phyloP scores from a whole-genome alignment of 108 stramenopile genomes.

The Cyclostephanos tholiformis region DNA sequence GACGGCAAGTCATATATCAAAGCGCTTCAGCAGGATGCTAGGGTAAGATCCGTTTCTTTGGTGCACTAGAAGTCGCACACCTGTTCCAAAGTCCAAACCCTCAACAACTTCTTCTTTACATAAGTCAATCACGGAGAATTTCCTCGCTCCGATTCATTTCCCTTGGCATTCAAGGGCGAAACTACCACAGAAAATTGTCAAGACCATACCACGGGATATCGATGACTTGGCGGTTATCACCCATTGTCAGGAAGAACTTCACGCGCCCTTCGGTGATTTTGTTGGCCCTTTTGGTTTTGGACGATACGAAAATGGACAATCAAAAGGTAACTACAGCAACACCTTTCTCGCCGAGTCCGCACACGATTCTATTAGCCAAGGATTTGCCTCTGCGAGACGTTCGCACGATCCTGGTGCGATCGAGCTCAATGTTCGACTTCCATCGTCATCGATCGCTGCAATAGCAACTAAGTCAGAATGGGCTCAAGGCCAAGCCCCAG shows the following conservation, averaged over 20 bases:
- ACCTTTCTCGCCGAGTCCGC: slow-evolving; percentile 22
- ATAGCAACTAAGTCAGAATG: neutral
- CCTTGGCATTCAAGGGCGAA: slow-evolving; percentile 35
- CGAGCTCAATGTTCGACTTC: slow-evolving; percentile 44
- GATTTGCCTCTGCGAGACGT: slow-evolving; percentile 62
- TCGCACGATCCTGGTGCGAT: slow-evolving; percentile 64
- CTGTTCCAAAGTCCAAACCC: neutral
- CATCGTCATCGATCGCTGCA: slow-evolving; percentile 34
- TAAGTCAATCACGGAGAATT: slow-evolving; percentile 37
- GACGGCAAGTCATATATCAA: slow-evolving; percentile 32
- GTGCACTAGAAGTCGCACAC: neutral
- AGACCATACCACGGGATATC: slow-evolving; percentile 77
- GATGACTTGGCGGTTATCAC: slow-evolving; percentile 72
- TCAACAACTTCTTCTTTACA: neutral
- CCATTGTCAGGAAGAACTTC: slow-evolving; percentile 54
- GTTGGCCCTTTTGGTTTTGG: slow-evolving; percentile 69
- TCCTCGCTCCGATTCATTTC: slow-evolving; percentile 37
- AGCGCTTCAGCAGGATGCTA: slow-evolving; percentile 40
- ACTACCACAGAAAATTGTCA: slow-evolving; percentile 51
- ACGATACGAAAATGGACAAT: slow-evolving; percentile 62
- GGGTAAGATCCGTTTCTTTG: slow-evolving; percentile 10
- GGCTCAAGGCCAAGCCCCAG: slow-evolving; percentile 5
- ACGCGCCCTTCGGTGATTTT: slow-evolving; percentile 56
- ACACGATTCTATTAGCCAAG: slow-evolving; percentile 5
- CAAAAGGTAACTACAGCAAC: slow-evolving; percentile 34